These are phyloP conservation scores for Aspergillus novoparasiticus DNA, from an alignment of 2,329 filamentous ascomycete species.

Conservation along the genomic window DNA sequence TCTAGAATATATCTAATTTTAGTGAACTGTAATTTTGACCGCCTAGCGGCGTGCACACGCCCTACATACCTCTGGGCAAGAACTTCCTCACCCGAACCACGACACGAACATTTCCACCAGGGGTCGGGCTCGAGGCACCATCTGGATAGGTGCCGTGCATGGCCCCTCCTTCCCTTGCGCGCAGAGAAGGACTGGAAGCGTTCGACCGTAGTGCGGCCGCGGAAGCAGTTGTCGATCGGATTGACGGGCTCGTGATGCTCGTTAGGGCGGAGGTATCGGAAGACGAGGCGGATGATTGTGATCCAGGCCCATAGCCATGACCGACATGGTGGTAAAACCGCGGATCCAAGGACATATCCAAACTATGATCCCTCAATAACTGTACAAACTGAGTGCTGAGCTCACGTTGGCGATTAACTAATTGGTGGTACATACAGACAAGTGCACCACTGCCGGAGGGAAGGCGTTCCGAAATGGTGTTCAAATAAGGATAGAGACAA, in stretches of 20 bases:
- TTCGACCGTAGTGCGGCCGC: constrained; percentile 55
- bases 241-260: constrained; percentile 40
- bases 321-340: constrained; percentile 42
- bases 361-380: constrained; percentile 40
- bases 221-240: constrained; percentile 40
- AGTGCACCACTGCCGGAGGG: constrained; percentile 22
- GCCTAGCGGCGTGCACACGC: background rate
- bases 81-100: constrained; percentile 81
- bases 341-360: constrained; percentile 45
- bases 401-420: constrained; percentile 42
- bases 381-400: constrained; percentile 42
- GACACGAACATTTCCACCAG: constrained; percentile 76
- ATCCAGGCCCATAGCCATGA: constrained; percentile 32
- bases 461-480: constrained; percentile 6
- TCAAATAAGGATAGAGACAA: constrained; percentile 7
- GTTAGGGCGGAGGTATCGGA: constrained; percentile 37
- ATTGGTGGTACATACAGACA: constrained; percentile 45
- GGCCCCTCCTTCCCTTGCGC: constrained; percentile 70
- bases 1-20: constrained; percentile 58
- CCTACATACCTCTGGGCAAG: constrained; percentile 68
- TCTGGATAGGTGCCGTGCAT: constrained; percentile 54
- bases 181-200: constrained; percentile 76
- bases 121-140: constrained; percentile 52
- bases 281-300: constrained; percentile 37
- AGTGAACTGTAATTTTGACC: background rate